Evolutionary conservation across 208 protist genomes (phyloP).

Genomic region (Wallacemonas sp.): DNA sequence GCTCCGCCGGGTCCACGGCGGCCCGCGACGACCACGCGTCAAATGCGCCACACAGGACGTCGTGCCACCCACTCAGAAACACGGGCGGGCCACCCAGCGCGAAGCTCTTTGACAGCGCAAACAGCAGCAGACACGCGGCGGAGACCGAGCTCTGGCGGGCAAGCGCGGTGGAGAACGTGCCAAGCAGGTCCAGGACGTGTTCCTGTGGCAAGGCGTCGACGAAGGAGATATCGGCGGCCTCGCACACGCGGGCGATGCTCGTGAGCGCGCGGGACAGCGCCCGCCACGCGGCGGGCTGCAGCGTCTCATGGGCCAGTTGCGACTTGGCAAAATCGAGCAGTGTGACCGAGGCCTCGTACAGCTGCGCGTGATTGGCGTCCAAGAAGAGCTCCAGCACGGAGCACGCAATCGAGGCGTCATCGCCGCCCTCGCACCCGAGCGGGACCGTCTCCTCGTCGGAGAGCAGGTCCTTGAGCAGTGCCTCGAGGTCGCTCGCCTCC

Average conservation of each 20-base stretch:
- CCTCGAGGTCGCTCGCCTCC: conserved; percentile 18
- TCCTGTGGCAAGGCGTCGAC: conserved; percentile 18
- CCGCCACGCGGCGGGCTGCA: background rate
- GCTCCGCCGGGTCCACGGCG: no score
- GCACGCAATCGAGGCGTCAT: conserved; percentile 34
- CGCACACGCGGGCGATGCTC: conserved; percentile 35
- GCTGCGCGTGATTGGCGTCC: conserved; percentile 33
- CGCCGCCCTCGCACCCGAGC: conserved; percentile 59
- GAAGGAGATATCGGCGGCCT: conserved; percentile 26
- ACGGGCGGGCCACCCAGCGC: conserved; percentile 4
- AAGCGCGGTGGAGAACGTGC: background rate
- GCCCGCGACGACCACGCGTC: background rate
- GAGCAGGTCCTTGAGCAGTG: conserved; percentile 33
- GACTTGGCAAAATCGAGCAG: conserved; percentile 21
- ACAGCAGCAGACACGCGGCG: conserved; percentile 1
- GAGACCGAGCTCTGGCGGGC: background rate
- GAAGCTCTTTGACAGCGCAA: conserved; percentile 10
- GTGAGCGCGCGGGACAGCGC: conserved; percentile 23
- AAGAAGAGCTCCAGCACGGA: conserved; percentile 59
- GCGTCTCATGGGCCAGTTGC: background rate
- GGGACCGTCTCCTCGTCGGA: conserved; percentile 61
- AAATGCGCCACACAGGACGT: background rate
- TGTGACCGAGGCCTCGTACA: background rate
- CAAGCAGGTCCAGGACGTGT: conserved; percentile 1
- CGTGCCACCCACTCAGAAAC: conserved; percentile 7